Base-by-base conservation (phyloP, 176 grass and related monocot species). In the Pharus latifolius region DNA sequence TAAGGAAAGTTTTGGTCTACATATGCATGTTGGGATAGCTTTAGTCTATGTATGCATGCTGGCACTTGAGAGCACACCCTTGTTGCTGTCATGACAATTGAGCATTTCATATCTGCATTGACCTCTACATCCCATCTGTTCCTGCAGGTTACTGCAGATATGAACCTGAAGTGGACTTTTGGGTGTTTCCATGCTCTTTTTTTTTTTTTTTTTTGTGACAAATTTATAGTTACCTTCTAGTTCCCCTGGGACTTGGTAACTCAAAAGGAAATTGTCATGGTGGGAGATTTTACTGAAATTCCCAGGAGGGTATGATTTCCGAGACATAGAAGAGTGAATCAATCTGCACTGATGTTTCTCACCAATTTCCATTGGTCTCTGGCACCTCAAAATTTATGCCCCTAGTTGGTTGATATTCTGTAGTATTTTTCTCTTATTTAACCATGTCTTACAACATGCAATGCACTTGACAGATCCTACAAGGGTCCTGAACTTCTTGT, bases 401-500 rank as follows among this genome's bases (percentile, higher is more conserved):
- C 32, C 7, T 37, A 0, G 10, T 30, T 27, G 17, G 37, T 72
- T 46, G 17, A 44, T 59, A 27, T 38, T 29, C 25, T 62, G 3
- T 6, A 51, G 5, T 62, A 50, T 38, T 35, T 50, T 68, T 9
- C 13, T 74, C 69, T 19, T 22, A 0, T 37, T 34, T 24, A 7
- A 2, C 27, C 7, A 45, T 56, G 13, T 7, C 47, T 70, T 56
- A 69, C 20, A 2, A 9, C 20, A 17, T 28, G 13, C n/a, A 56
- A 44, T 76, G 23, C 32, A 75, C 46, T 79, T 75, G 67, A 25
- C 77, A 88, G 89, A 74, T 85, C 76, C 22, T 92, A 82, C 44
- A 94, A 99, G 76, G 95, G 90, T 18, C 95, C 95, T 64, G 95
- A 94, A 62, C 84, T 94, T 67, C 90, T 99, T 75, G 95, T 99